Conservation (phyloP, 352 stramenopile species). For the Phytophthora litchii region DNA sequence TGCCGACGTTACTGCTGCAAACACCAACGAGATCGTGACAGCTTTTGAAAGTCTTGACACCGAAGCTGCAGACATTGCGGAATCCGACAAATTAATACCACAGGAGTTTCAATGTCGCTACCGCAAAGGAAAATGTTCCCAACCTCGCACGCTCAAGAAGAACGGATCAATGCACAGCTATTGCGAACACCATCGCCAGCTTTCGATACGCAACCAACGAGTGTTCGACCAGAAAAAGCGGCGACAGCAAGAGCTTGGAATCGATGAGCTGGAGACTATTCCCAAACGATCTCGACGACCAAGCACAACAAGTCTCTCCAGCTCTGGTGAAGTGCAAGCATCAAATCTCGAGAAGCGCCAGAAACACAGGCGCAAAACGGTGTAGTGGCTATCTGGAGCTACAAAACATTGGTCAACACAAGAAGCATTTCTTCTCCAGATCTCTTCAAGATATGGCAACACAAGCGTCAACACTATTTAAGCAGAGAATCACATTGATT, state of each 20-base stretch:
- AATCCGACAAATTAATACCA: background rate
- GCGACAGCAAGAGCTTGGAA: conserved; percentile 8
- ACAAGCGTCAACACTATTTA: conserved; percentile 12
- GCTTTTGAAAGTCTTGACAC: conserved; percentile 37
- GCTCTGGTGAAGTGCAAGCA: background rate
- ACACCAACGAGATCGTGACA: conserved; percentile 32
- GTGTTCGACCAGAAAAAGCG: conserved; percentile 59
- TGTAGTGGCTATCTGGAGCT: background rate
- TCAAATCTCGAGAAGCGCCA: background rate
- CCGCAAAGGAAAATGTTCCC: conserved; percentile 50
- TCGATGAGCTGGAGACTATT: background rate
- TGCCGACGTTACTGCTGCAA: background rate
- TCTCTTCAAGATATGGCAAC: no score
- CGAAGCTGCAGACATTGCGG: conserved; percentile 5
- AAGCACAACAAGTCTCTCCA: background rate
- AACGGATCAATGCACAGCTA: conserved; percentile 68
- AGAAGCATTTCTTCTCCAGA: no score
- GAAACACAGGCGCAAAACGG: conserved; percentile 10
- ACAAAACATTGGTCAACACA: background rate
- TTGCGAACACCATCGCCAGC: conserved; percentile 67
- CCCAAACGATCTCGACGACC: background rate
- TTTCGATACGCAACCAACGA: conserved; percentile 64
- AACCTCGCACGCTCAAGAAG: conserved; percentile 69
- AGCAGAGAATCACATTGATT: conserved; percentile 34
- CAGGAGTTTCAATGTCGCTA: conserved; percentile 49